A percentile compares a stretch with the other conserved stretches of the same genome.
phyloP scores from a whole-genome alignment of 768 basidiomycete genomes.

The Tricholoma matsutake region DNA sequence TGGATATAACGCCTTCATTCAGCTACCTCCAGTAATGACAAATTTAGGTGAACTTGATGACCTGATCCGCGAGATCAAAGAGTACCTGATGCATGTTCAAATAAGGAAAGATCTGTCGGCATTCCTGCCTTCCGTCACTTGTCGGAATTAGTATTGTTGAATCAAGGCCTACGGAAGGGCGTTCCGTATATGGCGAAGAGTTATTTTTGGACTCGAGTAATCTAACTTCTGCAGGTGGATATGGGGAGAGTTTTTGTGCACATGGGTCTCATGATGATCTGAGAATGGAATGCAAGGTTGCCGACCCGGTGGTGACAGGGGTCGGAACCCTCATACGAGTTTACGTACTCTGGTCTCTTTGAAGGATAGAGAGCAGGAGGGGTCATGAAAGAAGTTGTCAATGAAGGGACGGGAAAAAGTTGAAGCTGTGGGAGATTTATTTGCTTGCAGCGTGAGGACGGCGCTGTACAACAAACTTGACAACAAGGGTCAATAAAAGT shows the following conservation, averaged over 20 bases:
- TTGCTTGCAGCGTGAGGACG: not conserved
- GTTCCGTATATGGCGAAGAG: not conserved
- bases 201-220: not conserved
- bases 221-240: not conserved
- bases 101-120: not conserved
- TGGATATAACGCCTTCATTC: no score
- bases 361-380: no score
- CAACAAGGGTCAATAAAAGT: slow-evolving; percentile 4
- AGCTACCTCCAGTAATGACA: no score
- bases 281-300: not conserved
- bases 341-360: no score
- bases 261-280: not conserved
- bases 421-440: not conserved
- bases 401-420: not conserved
- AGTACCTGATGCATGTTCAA: not conserved
- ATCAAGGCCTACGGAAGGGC: not conserved
- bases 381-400: no score
- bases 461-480: slow-evolving; percentile 7
- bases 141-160: not conserved
- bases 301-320: not conserved
- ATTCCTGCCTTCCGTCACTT: not conserved
- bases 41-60: not conserved
- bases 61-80: not conserved
- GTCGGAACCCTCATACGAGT: not conserved
- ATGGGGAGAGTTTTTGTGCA: not conserved